Base-by-base conservation (phyloP, 2,329 filamentous ascomycete species). In the Nemania sp. region DNA sequence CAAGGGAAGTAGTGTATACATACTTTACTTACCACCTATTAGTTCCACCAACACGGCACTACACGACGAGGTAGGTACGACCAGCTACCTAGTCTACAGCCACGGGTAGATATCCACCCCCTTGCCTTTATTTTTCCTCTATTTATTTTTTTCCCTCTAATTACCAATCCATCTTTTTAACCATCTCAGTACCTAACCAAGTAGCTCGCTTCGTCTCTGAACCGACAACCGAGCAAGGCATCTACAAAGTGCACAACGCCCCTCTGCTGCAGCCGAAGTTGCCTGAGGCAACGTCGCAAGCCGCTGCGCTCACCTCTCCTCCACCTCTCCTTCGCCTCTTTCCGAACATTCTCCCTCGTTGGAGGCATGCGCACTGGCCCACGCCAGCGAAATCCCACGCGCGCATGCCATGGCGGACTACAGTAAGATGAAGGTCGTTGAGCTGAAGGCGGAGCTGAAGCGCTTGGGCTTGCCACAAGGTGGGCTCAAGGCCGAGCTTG, bases 371-470 rank as follows among this genome's bases (percentile, higher is more conserved):
- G 59, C 67, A 63, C 48, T 39, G 57, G 42, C 51, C 54, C 51
- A 13, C 62, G 60, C 50, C 17, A 37, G 35, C 53, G 54, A 55
- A 43, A 43, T 40, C 42, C 57, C 29, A 43, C 34, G 49, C 45
- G 47, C 67, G 76, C 61, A 64, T n/a, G 83, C 82, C 80, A 71
- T 76, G 48, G 75, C 77, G 53, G 82, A 84, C 67, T 86, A 81
- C 78, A 76, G 74, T 63, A 82, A 78, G 75, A 82, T 88, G 70
- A 93, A 90, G 77, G 90, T 94, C 64, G 80, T 87, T 35, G 89
- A 92, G 70, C 82, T 94, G 60, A 90, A 88, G 75, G 85, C 85
- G 20, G 89, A 92, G 78, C 81, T 93, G 43, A 92, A 90, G 76
- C 81, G 80, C 60, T 85, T 90, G 65, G 87, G 87, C n/a, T 83